Evolutionary conservation across 2,329 filamentous ascomycete species (phyloP), one percentile per base, ranked within the genome.

Genomic region (Aureobasidium sp.): DNA sequence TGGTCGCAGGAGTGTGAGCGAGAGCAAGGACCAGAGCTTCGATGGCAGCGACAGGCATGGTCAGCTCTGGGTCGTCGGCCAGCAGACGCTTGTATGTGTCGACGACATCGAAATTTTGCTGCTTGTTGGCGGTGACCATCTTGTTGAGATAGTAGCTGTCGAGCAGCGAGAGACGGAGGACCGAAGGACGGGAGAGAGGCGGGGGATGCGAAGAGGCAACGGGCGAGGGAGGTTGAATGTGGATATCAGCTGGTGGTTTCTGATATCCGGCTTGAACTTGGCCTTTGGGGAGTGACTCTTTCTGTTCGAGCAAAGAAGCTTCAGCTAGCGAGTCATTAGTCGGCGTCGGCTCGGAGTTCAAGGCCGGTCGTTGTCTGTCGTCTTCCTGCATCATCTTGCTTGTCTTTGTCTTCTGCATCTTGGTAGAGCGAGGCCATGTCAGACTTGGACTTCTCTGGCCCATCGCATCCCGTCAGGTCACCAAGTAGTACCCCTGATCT

Each of bases 11-110:
- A 49, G 87, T 89, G 66, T 88, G 83, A 70, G 88, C 87, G 63
- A 97, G 88, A 64, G 94, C 87, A 71, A 88, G 85, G 67, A 97
- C 94, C 63, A 99, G 82, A 31, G 91, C 87, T 77, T 96, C 90
- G 72, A 96, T 96, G 63, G 92, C 91, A 22, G 94, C 94, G 61
- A 99, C 90, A 65, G 94, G 92, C 85, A 96, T 97, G 39, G 93
- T 97, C 59, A 97, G 82, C 65, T 96, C 90, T 12, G 88, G 82
- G 73, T 97, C 91, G 57, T 83, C 81, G 63, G 71, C 71, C 64
- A 89, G 81, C 53, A 89, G 81, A 54, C 79, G 76, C 69, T 83
- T 80, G 77, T 90, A 90, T 50, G 84, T 83, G 61, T 80, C 76
- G 67, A 88, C 85, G 64, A 90, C 85, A 73, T 80, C 76, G 68